Base-by-base conservation (phyloP, 108 stramenopile genomes). In the Fragilaria crotonensis region DNA sequence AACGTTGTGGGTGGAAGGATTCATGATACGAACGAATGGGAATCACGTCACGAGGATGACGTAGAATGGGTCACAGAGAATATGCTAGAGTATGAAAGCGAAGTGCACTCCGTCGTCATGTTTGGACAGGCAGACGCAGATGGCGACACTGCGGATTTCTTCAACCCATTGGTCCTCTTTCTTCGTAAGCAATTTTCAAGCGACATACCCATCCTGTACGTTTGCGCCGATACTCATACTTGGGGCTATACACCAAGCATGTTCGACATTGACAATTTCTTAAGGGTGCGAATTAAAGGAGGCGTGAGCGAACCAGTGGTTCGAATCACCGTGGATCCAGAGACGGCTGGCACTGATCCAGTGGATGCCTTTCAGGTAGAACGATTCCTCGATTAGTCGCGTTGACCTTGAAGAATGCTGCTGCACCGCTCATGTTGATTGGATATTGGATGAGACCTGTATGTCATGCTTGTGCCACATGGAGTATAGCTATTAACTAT, bases 1-100 rank as follows among this genome's bases (percentile, higher is more conserved):
- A 79, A 79, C 29, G 54, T 78, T 25, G 75, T 79, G 17, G 71
- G 63, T n/a, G 78, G 78, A 1, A 27, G 32, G 29, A 51, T 74
- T 4, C 59, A 64, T 29, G 46, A 60, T 25, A 21, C 4, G 30
- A 22, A 44, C 18, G 74, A 75, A 57, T 76, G 71, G 73, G 33
- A 41, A 18, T 22, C 25, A 7, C 52, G 74, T 21, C 68, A 65
- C 25, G 19, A 17, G 3, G 67, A 59, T n/a, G 56, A 75, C 33
- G 30, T 75, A 48, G 17, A 30, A 1, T 75, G 74, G 74, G 69
- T 75, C n/a, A n/a, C n/a, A n/a, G n/a, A n/a, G n/a, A n/a, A n/a
- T n/a, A n/a, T n/a, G n/a, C 7, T 7, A 14, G 14, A 41, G 36
- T 11, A 41, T 14, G 14, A 41, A 14, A 7, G 14, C 7, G 7